Evolutionary conservation across 345 rosid species (phyloP).

Genomic region (Dipteronia sinensis): DNA sequence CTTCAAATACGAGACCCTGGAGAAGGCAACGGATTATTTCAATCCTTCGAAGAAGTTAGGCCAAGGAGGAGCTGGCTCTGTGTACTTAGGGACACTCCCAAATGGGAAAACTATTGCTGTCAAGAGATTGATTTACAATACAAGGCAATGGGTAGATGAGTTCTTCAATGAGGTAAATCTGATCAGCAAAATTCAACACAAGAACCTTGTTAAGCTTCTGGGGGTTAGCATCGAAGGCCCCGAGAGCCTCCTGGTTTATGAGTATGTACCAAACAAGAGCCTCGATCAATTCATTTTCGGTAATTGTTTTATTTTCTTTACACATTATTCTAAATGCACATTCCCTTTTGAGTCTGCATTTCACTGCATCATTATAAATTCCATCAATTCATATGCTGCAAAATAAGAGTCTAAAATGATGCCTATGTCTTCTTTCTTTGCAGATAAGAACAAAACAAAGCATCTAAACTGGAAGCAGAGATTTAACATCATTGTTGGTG

Average conservation of each 20-base stretch:
- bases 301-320: slow-evolving; percentile 21
- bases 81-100: slow-evolving; percentile 45
- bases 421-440: slow-evolving; percentile 8
- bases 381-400: neutral
- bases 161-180: slow-evolving; percentile 59
- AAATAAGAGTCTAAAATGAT: neutral
- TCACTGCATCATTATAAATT: neutral
- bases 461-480: slow-evolving; percentile 45
- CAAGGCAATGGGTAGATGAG: slow-evolving; percentile 62
- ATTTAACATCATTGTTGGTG: slow-evolving; percentile 41
- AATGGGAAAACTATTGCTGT: slow-evolving; percentile 49
- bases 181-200: slow-evolving; percentile 54
- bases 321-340: slow-evolving; percentile 13
- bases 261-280: slow-evolving; percentile 53
- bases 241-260: slow-evolving; percentile 60
- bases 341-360: neutral
- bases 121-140: slow-evolving; percentile 51
- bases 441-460: slow-evolving; percentile 33
- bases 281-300: slow-evolving; percentile 58
- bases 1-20: slow-evolving; percentile 52
- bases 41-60: slow-evolving; percentile 44
- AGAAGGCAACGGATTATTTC: slow-evolving; percentile 56
- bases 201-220: slow-evolving; percentile 54
- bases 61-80: slow-evolving; percentile 60
- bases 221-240: slow-evolving; percentile 73